Evolutionary conservation across 345 rosid genomes (phyloP), one percentile per base, ranked within the genome.

Genomic region (Conringia planisiliqua): DNA sequence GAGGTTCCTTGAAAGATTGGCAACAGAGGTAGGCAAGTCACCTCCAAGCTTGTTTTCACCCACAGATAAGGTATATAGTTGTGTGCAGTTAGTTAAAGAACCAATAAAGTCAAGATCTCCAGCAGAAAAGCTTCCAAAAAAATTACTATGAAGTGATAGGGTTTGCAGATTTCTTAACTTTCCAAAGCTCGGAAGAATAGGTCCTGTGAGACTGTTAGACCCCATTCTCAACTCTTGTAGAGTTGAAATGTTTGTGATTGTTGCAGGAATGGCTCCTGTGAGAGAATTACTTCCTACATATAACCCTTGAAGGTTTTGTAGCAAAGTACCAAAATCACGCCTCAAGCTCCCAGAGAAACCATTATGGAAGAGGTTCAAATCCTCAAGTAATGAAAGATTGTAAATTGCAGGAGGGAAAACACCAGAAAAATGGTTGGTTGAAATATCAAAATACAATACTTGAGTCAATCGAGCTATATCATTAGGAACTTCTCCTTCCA

Each of bases 241-340:
- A 22, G 47, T 20, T 2, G 83, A 78, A 11, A 73, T 75, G 69
- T 83, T 83, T 22, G 76, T 14, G 6, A 83, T 3, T 2, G 81
- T 57, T 9, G 6, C 7, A 12, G 82, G 82, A 32, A 83, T 73
- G 7, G 38, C 12, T 11, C 85, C 86, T 0, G 26, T 66, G 32
- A 85, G 54, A 17, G 47, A 52, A 18, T 85, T 79, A 1, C 1
- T 22, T 24, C 72, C 78, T 3, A 70, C n/a, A 67, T 32, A 29
- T 3, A 65, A 18, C 4, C 5, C n/a, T 39, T 4, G n/a, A 39
- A 39, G 44, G n/a, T 39, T 11, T 12, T 3, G 44, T 39, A 39
- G 3, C 0, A 20, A 16, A 18, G 22, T 6, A 54, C 74, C 76
- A 13, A 76, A 13, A 10, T 11, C 20, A 4, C 48, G 5, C 8